A percentile compares a stretch with the other conserved stretches of the same genome.
phyloP scores from a whole-genome alignment of 495 filamentous ascomycete species.

The Penicillium fimorum region DNA sequence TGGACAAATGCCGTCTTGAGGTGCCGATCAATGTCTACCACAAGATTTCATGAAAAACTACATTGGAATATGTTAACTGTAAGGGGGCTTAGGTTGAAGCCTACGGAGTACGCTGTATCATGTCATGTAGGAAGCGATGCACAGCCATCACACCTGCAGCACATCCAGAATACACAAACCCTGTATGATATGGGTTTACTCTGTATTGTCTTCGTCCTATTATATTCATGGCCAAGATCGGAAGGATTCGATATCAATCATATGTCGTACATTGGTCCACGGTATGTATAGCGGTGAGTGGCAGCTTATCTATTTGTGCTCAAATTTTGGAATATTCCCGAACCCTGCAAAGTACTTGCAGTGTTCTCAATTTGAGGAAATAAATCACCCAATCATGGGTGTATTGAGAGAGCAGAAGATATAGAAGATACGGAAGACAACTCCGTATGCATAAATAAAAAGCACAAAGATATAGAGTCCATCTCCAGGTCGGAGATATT shows the following conservation, averaged over 20 bases:
- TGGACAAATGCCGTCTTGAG: not conserved
- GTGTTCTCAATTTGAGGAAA: not conserved
- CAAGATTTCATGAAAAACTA: not conserved
- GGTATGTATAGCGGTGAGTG: not conserved
- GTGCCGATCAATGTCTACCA: not conserved
- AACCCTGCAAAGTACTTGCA: not conserved
- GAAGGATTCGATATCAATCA: not conserved
- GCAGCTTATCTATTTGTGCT: not conserved
- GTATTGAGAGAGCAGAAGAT: not conserved
- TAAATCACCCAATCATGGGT: not conserved
- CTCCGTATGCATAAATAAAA: not conserved
- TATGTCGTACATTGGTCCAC: not conserved
- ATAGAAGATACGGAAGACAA: not conserved
- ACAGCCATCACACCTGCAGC: conserved; percentile 9
- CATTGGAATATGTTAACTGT: conserved; percentile 1
- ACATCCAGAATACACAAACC: not conserved
- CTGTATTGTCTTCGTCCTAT: not conserved
- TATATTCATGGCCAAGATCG: not conserved
- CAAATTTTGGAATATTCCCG: not conserved
- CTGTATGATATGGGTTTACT: not conserved
- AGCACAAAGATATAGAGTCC: not conserved
- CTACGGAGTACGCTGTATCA: not conserved
- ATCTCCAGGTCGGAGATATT: conserved; percentile 7
- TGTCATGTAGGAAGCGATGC: not conserved
- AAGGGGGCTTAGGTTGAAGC: not conserved